Percentiles rank a stretch among this genome's conserved stretches.
Conservation (phyloP, 2,329 filamentous ascomycete species). For the Alternaria triticimaculans region DNA sequence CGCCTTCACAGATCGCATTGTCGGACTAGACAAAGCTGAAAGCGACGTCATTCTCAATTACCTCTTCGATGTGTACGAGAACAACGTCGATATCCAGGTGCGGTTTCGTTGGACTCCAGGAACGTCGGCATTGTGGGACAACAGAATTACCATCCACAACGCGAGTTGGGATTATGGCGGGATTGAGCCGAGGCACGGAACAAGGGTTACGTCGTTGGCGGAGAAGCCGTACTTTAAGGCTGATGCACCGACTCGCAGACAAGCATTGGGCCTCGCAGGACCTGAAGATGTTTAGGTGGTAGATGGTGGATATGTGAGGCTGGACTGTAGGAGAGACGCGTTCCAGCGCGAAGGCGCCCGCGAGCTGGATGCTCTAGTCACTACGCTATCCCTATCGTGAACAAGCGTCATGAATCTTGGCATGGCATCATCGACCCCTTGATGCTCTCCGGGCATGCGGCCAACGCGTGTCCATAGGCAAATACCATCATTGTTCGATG, state of each 20-base stretch:
- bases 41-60: constrained; percentile 72
- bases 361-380: neutral
- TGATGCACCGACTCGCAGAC: constrained; percentile 68
- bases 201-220: constrained; percentile 72
- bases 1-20: constrained; percentile 70
- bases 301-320: neutral
- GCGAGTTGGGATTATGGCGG: constrained; percentile 77
- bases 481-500: neutral
- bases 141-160: constrained; percentile 76
- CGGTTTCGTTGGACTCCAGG: constrained; percentile 73
- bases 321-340: neutral
- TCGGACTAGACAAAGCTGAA: constrained; percentile 72
- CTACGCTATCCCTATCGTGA: neutral
- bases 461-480: neutral
- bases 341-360: neutral
- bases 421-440: neutral
- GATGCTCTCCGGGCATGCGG: neutral
- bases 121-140: constrained; percentile 75
- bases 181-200: constrained; percentile 71
- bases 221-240: constrained; percentile 74
- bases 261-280: constrained; percentile 70
- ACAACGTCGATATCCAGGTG: constrained; percentile 74
- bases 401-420: neutral
- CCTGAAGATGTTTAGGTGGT: constrained; percentile 58
- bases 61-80: constrained; percentile 72